Percentiles rank a stretch among this genome's conserved stretches.
Evolutionary conservation across 2,329 filamentous ascomycete genomes (phyloP).

Genomic region (Teratosphaeria gauchensis): DNA sequence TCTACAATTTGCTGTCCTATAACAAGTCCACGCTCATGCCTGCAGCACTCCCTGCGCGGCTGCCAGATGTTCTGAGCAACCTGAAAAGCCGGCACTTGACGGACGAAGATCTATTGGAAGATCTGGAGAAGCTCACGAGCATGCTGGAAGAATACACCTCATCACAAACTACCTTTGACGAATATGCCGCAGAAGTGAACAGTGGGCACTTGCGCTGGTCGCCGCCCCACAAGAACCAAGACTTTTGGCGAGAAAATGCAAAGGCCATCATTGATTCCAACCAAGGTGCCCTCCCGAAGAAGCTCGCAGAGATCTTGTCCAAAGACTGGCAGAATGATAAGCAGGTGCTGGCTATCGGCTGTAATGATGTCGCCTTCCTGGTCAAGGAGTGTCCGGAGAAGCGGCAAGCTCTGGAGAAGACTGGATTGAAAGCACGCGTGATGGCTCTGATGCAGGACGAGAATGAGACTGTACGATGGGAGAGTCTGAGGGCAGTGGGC

Average conservation of each 20-base stretch:
- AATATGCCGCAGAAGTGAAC: constrained; percentile 71
- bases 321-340: constrained; percentile 78
- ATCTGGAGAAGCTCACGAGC: constrained; percentile 36
- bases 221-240: constrained; percentile 73
- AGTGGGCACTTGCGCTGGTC: constrained; percentile 87
- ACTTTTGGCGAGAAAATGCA: constrained; percentile 89
- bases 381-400: constrained; percentile 86
- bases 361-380: constrained; percentile 81
- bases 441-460: constrained; percentile 90
- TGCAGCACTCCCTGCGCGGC: constrained; percentile 72
- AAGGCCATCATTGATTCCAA: constrained; percentile 76
- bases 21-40: constrained; percentile 63
- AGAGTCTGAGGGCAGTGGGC: constrained; percentile 76
- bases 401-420: constrained; percentile 66
- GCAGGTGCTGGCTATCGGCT: constrained; percentile 80
- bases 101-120: constrained; percentile 44
- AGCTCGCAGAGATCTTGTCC: constrained; percentile 76
- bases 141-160: constrained; percentile 80
- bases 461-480: constrained; percentile 85
- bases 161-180: constrained; percentile 57
- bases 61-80: constrained; percentile 55
- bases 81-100: constrained; percentile 43
- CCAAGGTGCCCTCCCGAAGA: constrained; percentile 66
- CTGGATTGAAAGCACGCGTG: constrained; percentile 74
- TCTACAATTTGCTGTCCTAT: constrained; percentile 74